phyloP scores from a whole-genome alignment of 139 green algal species.

The Yamagishiella unicocca region DNA sequence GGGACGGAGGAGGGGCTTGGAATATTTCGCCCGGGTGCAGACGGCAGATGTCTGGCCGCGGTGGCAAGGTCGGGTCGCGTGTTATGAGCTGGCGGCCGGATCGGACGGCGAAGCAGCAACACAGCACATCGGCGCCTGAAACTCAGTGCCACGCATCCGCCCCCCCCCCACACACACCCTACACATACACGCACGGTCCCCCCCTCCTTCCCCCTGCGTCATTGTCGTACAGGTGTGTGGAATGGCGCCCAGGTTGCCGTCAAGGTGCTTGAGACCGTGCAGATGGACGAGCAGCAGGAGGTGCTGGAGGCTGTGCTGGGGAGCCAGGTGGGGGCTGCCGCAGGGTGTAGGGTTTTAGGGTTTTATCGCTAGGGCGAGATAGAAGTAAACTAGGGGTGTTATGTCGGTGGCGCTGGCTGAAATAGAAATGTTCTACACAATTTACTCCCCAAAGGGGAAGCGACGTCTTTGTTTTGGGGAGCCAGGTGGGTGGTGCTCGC shows the following conservation, averaged over 20 bases:
- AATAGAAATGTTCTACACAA: no score
- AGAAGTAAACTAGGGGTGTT: no score
- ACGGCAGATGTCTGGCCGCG: no score
- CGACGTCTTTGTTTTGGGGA: no score
- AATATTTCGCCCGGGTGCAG: no score
- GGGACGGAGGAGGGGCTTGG: not conserved
- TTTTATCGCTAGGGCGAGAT: no score
- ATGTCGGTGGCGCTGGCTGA: no score
- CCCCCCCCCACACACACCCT: not conserved
- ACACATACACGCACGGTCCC: not conserved
- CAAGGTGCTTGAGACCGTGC: slow-evolving; percentile 79
- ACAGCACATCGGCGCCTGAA: no score
- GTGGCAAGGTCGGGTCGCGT: no score
- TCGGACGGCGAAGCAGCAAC: not conserved
- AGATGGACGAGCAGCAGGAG: slow-evolving; percentile 4
- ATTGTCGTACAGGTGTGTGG: slow-evolving; percentile 69
- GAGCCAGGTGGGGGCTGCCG: not conserved
- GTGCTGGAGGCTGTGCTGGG: slow-evolving; percentile 43
- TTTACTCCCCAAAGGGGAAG: no score
- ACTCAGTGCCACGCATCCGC: not conserved
- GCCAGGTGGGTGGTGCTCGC: no score
- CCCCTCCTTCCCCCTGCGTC: no score
- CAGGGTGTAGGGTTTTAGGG: not conserved
- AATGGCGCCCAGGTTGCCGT: slow-evolving; percentile 82
- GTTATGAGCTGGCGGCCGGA: not conserved